Evolutionary conservation across 78 protist genomes (phyloP).

Genomic region (Protostelium mycophagum): DNA sequence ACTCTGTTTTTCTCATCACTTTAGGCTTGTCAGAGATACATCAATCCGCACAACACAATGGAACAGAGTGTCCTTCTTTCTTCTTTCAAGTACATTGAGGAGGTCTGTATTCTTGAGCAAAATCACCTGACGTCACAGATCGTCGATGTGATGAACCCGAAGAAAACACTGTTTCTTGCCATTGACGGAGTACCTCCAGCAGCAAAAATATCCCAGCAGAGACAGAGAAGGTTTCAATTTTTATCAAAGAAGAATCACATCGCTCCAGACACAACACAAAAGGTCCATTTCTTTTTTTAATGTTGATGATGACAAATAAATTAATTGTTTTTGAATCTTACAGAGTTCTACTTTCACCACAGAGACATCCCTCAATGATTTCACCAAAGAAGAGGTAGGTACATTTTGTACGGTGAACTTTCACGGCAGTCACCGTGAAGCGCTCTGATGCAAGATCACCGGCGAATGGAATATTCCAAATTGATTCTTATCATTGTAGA

Average conservation of each 20-base stretch:
- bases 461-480: no score
- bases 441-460: no score
- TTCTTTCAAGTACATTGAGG: constrained; percentile 9
- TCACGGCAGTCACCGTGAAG: no score
- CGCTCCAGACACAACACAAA: not conserved
- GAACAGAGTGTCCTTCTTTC: not conserved
- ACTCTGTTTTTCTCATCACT: not conserved
- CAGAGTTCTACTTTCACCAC: no score
- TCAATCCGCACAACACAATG: not conserved
- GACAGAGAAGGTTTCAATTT: not conserved
- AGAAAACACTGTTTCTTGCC: constrained; percentile 28
- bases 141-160: constrained; percentile 20
- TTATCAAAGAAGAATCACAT: not conserved
- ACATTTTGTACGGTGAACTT: no score
- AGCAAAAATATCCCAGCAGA: not conserved
- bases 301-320: not conserved
- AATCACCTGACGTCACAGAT: not conserved
- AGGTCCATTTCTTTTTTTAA: no score
- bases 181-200: constrained; percentile 11
- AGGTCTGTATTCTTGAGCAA: not conserved
- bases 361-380: no score
- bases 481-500: not conserved
- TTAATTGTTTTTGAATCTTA: not conserved
- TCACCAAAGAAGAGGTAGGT: no score
- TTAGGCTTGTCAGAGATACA: not conserved